These are phyloP conservation scores for Neodidymelliopsis sp. DNA, from an alignment of 2,329 filamentous ascomycete species.

Conservation along the genomic window DNA sequence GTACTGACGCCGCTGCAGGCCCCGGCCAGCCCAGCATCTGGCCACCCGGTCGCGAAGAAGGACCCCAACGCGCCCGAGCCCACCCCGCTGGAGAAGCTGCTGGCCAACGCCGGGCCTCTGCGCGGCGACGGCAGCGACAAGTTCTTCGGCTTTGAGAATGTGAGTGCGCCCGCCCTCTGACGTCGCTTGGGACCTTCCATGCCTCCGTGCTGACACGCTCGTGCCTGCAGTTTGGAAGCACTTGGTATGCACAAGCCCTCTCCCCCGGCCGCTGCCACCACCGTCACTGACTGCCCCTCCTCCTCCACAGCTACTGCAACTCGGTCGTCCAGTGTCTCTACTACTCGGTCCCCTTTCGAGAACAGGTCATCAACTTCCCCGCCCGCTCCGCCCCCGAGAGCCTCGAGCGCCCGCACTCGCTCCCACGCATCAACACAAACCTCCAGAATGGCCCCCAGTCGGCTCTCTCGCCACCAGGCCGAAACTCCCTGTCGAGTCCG, in stretches of 20 bases:
- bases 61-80: slow-evolving; percentile 64
- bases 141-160: slow-evolving; percentile 98
- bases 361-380: slow-evolving; percentile 92
- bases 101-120: slow-evolving; percentile 83
- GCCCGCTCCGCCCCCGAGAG: slow-evolving; percentile 73
- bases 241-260: slow-evolving; percentile 73
- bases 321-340: slow-evolving; percentile 97
- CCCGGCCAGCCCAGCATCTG: slow-evolving; percentile 56
- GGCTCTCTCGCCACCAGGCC: slow-evolving; percentile 65
- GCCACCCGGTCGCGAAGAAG: slow-evolving; percentile 62
- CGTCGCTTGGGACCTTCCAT: background rate
- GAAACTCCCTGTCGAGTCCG: slow-evolving; percentile 46
- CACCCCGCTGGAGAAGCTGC: slow-evolving; percentile 74
- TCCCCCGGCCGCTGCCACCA: slow-evolving; percentile 9
- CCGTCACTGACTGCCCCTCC: slow-evolving; percentile 21
- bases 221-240: slow-evolving; percentile 83
- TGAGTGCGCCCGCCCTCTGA: slow-evolving; percentile 59
- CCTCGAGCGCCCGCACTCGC: slow-evolving; percentile 63
- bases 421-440: slow-evolving; percentile 51
- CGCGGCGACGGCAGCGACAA: slow-evolving; percentile 92
- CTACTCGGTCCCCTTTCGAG: slow-evolving; percentile 91
- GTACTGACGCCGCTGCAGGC: slow-evolving; percentile 48
- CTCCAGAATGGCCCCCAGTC: slow-evolving; percentile 43
- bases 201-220: slow-evolving; percentile 3
- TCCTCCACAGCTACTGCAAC: slow-evolving; percentile 82